These are phyloP conservation scores for Nematodospora anomalae DNA, from an alignment of 1,139 yeast species.

Conservation along the genomic window DNA sequence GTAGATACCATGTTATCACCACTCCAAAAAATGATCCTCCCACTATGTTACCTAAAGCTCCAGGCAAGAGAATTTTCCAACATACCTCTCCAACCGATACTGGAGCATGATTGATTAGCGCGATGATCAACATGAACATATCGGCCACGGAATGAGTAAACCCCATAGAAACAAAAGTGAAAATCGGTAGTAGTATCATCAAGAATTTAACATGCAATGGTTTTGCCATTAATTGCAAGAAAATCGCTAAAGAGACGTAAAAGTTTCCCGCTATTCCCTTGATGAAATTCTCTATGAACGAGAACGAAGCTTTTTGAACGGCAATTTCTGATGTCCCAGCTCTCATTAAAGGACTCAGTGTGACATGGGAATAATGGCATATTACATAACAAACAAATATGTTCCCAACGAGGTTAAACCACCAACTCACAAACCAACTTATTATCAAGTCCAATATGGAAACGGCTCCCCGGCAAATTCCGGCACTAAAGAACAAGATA, in stretches of 20 bases:
- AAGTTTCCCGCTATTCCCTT: slow-evolving; percentile 76
- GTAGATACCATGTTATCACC: slow-evolving; percentile 67
- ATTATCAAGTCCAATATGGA: slow-evolving; percentile 57
- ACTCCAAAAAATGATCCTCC: slow-evolving; percentile 69
- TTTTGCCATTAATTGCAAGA: slow-evolving; percentile 72
- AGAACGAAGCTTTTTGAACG: slow-evolving; percentile 43
- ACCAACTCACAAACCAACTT: slow-evolving; percentile 71
- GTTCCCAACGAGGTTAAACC: slow-evolving; percentile 62
- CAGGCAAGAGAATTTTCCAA: slow-evolving; percentile 72
- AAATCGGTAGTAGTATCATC: slow-evolving; percentile 65
- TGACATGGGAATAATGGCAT: slow-evolving; percentile 53
- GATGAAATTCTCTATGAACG: slow-evolving; percentile 60
- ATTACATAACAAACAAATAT: slow-evolving; percentile 66
- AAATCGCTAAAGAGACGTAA: slow-evolving; percentile 71
- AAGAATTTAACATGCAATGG: slow-evolving; percentile 76
- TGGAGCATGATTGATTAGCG: slow-evolving; percentile 63
- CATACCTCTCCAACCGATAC: slow-evolving; percentile 61
- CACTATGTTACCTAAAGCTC: slow-evolving; percentile 65
- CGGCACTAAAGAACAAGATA: slow-evolving; percentile 67
- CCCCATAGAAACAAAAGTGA: slow-evolving; percentile 72
- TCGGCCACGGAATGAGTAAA: slow-evolving; percentile 82
- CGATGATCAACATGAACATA: slow-evolving; percentile 66
- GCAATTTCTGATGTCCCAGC: slow-evolving; percentile 50
- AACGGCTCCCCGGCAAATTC: slow-evolving; percentile 66
- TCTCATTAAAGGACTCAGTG: slow-evolving; percentile 38